These are phyloP conservation scores for Colletotrichum melonis DNA, from an alignment of 2,329 filamentous ascomycete species.

Conservation along the genomic window DNA sequence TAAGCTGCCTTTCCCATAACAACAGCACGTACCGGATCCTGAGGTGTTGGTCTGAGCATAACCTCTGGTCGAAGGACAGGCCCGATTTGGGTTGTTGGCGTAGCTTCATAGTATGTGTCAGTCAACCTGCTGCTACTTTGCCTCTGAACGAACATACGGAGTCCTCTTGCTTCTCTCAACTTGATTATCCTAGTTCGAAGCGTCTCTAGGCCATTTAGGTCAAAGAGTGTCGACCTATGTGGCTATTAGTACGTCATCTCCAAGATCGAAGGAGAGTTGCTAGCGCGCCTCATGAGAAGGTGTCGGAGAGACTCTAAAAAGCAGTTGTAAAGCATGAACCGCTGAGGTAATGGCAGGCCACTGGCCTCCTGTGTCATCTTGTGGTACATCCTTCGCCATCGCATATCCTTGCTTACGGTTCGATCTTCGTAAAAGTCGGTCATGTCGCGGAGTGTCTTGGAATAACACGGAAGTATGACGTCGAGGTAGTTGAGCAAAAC, in stretches of 20 bases:
- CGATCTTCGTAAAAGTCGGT: conserved; percentile 62
- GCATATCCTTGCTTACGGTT: conserved; percentile 56
- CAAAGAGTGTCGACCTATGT: conserved; percentile 63
- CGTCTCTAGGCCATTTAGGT: conserved; percentile 64
- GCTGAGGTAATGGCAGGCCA: conserved; percentile 61
- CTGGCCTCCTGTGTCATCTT: conserved; percentile 63
- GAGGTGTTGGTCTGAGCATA: conserved; percentile 39
- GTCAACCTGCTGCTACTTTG: background rate
- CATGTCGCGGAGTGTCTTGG: conserved; percentile 65
- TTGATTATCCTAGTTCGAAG: conserved; percentile 60
- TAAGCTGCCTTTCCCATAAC: background rate
- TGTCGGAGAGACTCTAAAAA: conserved; percentile 62
- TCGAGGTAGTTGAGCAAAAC: conserved; percentile 66
- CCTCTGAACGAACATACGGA: conserved; percentile 52
- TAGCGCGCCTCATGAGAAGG: conserved; percentile 61
- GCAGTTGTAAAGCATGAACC: conserved; percentile 67
- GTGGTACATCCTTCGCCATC: conserved; percentile 71
- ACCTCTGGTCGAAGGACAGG: conserved; percentile 47
- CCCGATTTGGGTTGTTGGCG: conserved; percentile 48
- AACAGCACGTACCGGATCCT: conserved; percentile 38
- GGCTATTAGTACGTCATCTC: background rate
- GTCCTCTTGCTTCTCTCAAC: conserved; percentile 63
- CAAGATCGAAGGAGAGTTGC: background rate
- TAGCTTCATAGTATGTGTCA: conserved; percentile 40
- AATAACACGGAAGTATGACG: conserved; percentile 66